Evolutionary conservation across 2,329 filamentous ascomycete genomes (phyloP).

Genomic region (Colletotrichum euphorbiae): DNA sequence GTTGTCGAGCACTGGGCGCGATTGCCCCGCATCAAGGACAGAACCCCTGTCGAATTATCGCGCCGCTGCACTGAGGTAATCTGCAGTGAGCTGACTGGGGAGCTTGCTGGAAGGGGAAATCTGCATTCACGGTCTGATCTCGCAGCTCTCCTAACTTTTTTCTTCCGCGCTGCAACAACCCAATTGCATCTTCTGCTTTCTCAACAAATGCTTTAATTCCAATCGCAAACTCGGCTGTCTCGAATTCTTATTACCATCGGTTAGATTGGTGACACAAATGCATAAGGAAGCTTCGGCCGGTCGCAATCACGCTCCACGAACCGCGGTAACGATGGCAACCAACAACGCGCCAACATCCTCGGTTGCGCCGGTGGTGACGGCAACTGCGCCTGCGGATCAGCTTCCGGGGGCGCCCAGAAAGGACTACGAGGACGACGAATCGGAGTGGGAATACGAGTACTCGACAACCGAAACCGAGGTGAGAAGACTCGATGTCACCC

Average conservation of each 20-base stretch:
- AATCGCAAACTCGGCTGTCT: not conserved
- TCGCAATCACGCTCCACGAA: conserved; percentile 4
- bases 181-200: too few species aligned
- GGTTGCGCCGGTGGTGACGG: conserved; percentile 22
- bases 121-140: not conserved
- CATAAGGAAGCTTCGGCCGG: not conserved
- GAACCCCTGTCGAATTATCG: not conserved
- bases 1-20: conserved; percentile 16
- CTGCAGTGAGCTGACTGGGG: not conserved
- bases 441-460: conserved; percentile 76
- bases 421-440: conserved; percentile 60
- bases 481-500: not conserved
- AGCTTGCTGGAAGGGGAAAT: conserved; percentile 25
- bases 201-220: not conserved
- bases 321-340: conserved; percentile 26
- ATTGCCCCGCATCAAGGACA: conserved; percentile 38
- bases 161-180: not conserved
- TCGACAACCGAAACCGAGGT: conserved; percentile 73
- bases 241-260: not conserved
- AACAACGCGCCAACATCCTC: conserved; percentile 20
- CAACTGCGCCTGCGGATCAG: conserved; percentile 19
- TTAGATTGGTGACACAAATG: not conserved
- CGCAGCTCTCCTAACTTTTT: conserved; percentile 8
- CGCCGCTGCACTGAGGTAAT: conserved; percentile 23
- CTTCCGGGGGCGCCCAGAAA: conserved; percentile 4